Evolutionary conservation across 2,329 filamentous ascomycete genomes (phyloP), one percentile per base, ranked within the genome.

Genomic region (Epichloe coenophiala): DNA sequence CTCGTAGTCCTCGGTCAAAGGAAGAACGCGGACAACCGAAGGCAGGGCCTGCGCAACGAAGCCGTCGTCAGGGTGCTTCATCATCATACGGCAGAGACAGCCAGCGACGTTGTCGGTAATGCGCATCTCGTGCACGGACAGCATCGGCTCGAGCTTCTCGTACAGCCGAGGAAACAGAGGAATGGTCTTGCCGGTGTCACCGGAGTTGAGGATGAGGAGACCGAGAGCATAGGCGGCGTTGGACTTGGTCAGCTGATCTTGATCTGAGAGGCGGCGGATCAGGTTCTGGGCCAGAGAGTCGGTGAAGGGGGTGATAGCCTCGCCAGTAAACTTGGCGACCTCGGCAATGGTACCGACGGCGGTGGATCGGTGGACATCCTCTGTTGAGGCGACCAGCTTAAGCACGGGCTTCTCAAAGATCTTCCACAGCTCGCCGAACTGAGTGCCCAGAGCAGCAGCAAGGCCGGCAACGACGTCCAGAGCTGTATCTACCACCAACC

Each of bases 211-310:
- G 58, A 94, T 80, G 45, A 98, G 77, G 56, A 95, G 78, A 41
- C 93, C 93, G 51, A 86, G 81, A 49, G 88, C 93, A 62, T 95
- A 98, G 5, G 90, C 89, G 21, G 93, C 88, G 65, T 97, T 97
- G 59, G 89, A 95, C 74, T 93, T 94, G 53, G 89, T 88, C 70
- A 96, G 88, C 36, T 83, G 74, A 63, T 98, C 90, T 62, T 93
- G 86, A 61, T 98, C 93, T 11, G 82, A 81, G 12, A 98, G 77
- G 50, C 91, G 87, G 70, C 94, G 90, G 51, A 94, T 71, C 37
- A 97, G 76, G 6, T 94, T 74, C 67, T 86, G 86, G 62, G 95
- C 76, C 54, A 97, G 78, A 44, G 76, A 75, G 50, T 76, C 67
- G 1, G 91, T 96, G 74, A 84, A 90, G 2, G 84, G 86, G 9